Evolutionary conservation across 441 rosid species (phyloP), one percentile per base, ranked within the genome.

Genomic region (Monsonia emarginata): DNA sequence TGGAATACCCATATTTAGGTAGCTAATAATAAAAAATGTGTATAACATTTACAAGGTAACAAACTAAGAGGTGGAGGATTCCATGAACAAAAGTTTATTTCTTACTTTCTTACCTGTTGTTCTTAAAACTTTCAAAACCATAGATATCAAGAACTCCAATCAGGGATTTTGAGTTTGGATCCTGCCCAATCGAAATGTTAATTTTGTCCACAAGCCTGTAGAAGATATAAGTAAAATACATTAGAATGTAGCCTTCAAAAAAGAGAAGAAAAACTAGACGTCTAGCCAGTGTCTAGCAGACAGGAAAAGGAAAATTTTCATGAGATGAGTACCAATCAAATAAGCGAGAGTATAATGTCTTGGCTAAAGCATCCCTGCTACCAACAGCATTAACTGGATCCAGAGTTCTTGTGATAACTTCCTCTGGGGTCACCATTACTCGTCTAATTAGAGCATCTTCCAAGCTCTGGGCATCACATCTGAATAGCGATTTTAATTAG

Each of bases 381-480:
- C 79, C 81, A 56, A 83, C 25, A 62, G 99, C 99, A 78, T 85
- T 83, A 69, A 70, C 83, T 75, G 97, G 95, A 79, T 95, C 99
- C 36, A 95, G 96, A 68, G 98, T 82, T 84, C 98, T 90, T 72
- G 97, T 95, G 71, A 95, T 95, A 74, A 95, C 74, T 84, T 95
- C 99, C 79, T 95, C 99, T 56, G 99, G 99, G 52, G 99, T 95
- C 76, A 95, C 96, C 97, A 95, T 95, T 46, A 91, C 99, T 81
- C 99, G 99, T 82, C 88, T 84, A 75, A 91, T 90, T 73, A 95
- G 71, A 40, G 99, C 97, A 83, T 86, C 91, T 85, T 95, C 99
- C 86, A 95, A 80, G 78, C 84, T 91, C 84, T 84, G 86, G 69
- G 87, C 91, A 85, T 95, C 83, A 68, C 99, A 95, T 80, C 99